phyloP scores from a whole-genome alignment of 768 basidiomycete species.

The Mycena epipterygia region DNA sequence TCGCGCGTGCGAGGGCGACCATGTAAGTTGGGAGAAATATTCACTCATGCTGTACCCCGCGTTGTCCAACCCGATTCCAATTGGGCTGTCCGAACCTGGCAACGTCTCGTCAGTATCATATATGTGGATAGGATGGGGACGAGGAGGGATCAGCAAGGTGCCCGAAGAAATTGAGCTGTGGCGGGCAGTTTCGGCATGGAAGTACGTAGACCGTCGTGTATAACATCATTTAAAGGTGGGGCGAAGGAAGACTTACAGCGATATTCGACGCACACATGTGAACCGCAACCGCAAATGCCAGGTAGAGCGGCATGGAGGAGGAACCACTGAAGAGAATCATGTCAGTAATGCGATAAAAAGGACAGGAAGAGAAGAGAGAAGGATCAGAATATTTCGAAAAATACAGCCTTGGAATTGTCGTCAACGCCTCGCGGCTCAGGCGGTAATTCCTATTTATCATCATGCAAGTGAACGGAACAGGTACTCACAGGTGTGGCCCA shows the following conservation, averaged over 20 bases:
- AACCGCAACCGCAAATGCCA: too few relatives aligned
- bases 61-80: neutral
- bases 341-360: neutral
- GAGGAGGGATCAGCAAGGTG: conserved; percentile 63
- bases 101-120: neutral
- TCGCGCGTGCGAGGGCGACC: conserved; percentile 48
- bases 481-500: conserved; percentile 49
- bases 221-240: conserved; percentile 68
- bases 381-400: conserved; percentile 70
- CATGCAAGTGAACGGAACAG: conserved; percentile 45
- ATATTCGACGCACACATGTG: too few relatives aligned
- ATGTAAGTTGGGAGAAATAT: neutral
- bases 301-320: too few relatives aligned
- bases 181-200: conserved; percentile 91
- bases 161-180: conserved; percentile 89
- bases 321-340: neutral
- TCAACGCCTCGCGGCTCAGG: conserved; percentile 67
- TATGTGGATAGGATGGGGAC: neutral
- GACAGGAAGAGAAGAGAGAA: conserved; percentile 6
- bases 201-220: conserved; percentile 96
- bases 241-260: conserved; percentile 48
- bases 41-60: neutral
- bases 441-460: conserved; percentile 83
- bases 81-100: neutral
- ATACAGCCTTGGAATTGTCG: conserved; percentile 89